Evolutionary conservation across 768 basidiomycete species (phyloP).

Genomic region (Serendipita vermifera): DNA sequence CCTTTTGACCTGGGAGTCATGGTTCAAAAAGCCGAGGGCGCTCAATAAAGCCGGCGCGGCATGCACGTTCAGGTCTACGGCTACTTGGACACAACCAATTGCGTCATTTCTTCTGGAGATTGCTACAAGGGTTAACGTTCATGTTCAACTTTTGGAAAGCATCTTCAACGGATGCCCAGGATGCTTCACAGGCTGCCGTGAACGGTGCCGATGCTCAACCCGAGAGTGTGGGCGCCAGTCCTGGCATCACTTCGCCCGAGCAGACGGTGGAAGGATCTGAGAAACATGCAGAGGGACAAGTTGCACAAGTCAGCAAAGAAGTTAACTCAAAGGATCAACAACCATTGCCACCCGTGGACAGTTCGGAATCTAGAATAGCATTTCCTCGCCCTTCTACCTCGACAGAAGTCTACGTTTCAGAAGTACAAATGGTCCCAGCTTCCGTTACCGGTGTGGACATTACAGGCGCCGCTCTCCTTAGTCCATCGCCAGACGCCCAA

Average conservation of each 20-base stretch:
- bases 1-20: background rate
- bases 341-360: no score
- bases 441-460: background rate
- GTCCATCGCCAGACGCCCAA: slow-evolving; percentile 11
- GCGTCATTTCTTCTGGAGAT: slow-evolving; percentile 22
- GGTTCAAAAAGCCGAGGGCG: background rate
- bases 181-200: background rate
- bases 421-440: slow-evolving; percentile 2
- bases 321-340: no score
- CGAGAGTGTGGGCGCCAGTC: no score
- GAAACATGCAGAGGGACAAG: no score
- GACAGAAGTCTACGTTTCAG: background rate
- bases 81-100: slow-evolving; percentile 27
- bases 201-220: background rate
- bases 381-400: slow-evolving; percentile 6
- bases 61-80: slow-evolving; percentile 10
- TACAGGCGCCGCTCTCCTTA: slow-evolving; percentile 1
- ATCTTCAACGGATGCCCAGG: background rate
- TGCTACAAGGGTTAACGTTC: slow-evolving; percentile 13
- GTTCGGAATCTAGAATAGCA: background rate
- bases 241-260: no score
- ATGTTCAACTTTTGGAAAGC: slow-evolving; percentile 4
- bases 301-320: no score
- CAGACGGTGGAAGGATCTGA: no score
- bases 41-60: background rate